These are phyloP conservation scores for Kwoniella sp. DNA, from an alignment of 768 basidiomycete species.

Conservation along the genomic window DNA sequence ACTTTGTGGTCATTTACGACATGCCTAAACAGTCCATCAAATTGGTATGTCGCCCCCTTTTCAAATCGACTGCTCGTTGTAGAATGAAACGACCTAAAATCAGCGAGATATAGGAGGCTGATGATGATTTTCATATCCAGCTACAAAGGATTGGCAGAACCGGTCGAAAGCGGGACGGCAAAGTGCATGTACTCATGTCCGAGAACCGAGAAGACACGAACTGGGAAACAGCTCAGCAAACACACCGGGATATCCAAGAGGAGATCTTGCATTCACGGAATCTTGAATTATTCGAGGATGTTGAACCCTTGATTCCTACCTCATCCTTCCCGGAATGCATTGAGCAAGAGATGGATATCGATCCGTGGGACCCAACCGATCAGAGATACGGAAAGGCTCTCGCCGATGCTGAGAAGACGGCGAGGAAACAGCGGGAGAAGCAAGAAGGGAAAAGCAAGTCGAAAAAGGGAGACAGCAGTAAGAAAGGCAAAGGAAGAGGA, in stretches of 20 bases:
- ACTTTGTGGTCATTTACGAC: constrained; percentile 94
- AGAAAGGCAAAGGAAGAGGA: constrained; percentile 33
- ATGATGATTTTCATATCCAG: constrained; percentile 58
- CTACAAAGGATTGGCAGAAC: constrained; percentile 95
- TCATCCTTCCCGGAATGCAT: constrained; percentile 74
- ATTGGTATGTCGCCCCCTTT: constrained; percentile 66
- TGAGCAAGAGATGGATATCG: constrained; percentile 81
- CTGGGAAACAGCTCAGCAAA: constrained; percentile 81
- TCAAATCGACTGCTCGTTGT: neutral
- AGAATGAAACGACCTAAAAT: neutral
- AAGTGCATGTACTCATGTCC: constrained; percentile 86
- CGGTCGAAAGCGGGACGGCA: constrained; percentile 84
- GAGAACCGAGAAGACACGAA: constrained; percentile 88
- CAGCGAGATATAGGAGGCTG: neutral
- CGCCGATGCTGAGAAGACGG: constrained; percentile 22
- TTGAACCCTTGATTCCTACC: constrained; percentile 78
- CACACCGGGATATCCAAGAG: constrained; percentile 85
- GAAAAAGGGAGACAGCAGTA: constrained; percentile 4
- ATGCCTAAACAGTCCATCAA: constrained; percentile 94
- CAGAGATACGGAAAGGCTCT: constrained; percentile 35
- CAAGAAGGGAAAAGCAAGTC: constrained; percentile 54
- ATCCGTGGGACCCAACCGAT: constrained; percentile 55
- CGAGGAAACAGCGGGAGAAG: constrained; percentile 53
- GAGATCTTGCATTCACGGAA: constrained; percentile 81
- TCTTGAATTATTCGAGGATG: constrained; percentile 91